Evolutionary conservation across 2,329 filamentous ascomycete genomes (phyloP), one percentile per base, ranked within the genome.

Genomic region (Penicillium sp.): DNA sequence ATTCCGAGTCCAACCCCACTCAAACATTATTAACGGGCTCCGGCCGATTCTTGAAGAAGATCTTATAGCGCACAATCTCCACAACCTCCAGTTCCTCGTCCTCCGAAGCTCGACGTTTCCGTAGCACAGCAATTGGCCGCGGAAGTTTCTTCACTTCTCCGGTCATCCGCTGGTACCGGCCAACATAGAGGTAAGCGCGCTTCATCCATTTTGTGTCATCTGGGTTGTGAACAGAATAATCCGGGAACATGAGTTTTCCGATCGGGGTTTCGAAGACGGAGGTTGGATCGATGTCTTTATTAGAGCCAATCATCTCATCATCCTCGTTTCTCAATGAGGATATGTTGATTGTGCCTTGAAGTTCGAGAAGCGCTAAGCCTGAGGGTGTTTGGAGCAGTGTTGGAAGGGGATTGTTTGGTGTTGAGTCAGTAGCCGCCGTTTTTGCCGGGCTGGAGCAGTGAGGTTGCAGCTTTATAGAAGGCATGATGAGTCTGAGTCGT

Each of bases 111-210:
- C 55, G 63, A 42, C 79, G 80, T 65, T 82, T 84, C 59, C 85
- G 81, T 23, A 97, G 79, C n/a, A 97, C 79, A 4, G 88, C 94
- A 61, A 97, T 70, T 2, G 92, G 86, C 67, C 84, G 89, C 6
- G 83, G 82, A 46, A 97, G 75, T 74, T 91, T 96, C 79, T 91
- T 96, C 45, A 96, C 86, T 72, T 97, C 91, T 3, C 94, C 94
- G 1, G 86, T 89, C 68, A 97, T 82, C 56, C 92, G 83, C 76
- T 97, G 94, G 70, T 97, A 89, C 67, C 87, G 84, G 6, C 93
- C 94, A 4, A 97, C 83, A 69, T 93, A 96, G 45, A 97, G 77
- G 68, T 96, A 90, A 27, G 93, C 91, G 34, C 84, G 82, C 74
- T 91, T 95, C 89, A 93, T 96, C 92, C 92, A 97, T 9, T 82